Conservation (phyloP, 495 filamentous ascomycete species). For the Neurospora sp. region DNA sequence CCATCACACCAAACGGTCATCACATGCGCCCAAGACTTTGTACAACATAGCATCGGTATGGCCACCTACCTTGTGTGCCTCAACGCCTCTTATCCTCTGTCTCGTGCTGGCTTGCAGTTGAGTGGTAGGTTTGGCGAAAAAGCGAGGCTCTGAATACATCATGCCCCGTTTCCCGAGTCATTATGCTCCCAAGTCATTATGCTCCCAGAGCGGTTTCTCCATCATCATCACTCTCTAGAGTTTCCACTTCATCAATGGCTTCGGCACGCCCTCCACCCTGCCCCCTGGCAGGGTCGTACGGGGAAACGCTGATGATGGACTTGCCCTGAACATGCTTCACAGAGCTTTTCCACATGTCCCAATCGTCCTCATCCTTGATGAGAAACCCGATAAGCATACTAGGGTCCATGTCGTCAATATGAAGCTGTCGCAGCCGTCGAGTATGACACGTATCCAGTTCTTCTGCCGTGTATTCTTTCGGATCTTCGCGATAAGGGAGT, state of each 20-base stretch:
- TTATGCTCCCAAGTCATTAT: constrained; percentile 14
- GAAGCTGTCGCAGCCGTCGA: constrained; percentile 66
- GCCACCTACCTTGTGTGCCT: not conserved
- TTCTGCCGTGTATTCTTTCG: constrained; percentile 49
- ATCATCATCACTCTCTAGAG: constrained; percentile 55
- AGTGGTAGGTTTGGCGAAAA: not conserved
- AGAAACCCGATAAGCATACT: constrained; percentile 98
- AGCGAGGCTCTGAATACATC: not conserved
- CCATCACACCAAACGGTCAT: not conserved
- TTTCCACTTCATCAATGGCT: constrained; percentile 85
- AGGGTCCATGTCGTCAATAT: constrained; percentile 90
- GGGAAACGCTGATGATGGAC: constrained; percentile 70
- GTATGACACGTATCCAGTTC: constrained; percentile 84
- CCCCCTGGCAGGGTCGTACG: constrained; percentile 50
- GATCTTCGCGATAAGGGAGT: constrained; percentile 44
- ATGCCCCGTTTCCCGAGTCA: not conserved
- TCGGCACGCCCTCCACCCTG: constrained; percentile 48
- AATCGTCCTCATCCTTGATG: constrained; percentile 72
- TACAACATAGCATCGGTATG: not conserved
- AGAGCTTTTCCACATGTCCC: constrained; percentile 65
- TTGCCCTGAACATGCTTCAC: constrained; percentile 66
- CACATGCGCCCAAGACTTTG: not conserved
- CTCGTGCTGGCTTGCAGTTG: not conserved
- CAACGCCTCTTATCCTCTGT: not conserved
- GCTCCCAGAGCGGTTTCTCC: constrained; percentile 34